Evolutionary conservation across 2,329 filamentous ascomycete genomes (phyloP).

Genomic region (Trichophyton benhamiae): DNA sequence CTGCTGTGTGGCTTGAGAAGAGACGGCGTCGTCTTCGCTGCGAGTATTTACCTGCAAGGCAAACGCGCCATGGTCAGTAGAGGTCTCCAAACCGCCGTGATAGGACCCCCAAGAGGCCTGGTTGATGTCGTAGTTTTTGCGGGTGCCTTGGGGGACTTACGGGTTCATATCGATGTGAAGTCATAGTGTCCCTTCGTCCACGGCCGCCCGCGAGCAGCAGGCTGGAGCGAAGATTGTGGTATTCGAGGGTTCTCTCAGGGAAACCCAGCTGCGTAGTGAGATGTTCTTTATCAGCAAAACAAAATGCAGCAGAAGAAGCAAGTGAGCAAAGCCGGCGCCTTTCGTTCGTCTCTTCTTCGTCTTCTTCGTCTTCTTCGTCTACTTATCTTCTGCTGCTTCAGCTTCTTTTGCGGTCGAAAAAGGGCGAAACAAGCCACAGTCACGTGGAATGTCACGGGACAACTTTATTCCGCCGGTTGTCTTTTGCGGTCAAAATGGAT

Average conservation of each 20-base stretch:
- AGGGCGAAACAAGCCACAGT: not conserved
- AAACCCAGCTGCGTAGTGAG: not conserved
- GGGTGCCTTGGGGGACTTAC: constrained; percentile 22
- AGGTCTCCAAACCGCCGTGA: not conserved
- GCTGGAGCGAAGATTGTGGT: not conserved
- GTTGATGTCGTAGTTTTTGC: not conserved
- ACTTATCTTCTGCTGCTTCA: not conserved
- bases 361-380: not conserved
- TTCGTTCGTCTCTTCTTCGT: not conserved
- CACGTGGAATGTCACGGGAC: not conserved
- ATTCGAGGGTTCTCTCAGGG: not conserved
- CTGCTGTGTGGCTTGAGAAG: constrained; percentile 19
- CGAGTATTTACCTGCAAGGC: constrained; percentile 32
- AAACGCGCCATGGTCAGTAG: constrained; percentile 4
- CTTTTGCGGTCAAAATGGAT: not conserved
- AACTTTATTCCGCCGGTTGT: not conserved
- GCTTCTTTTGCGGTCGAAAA: not conserved
- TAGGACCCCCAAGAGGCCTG: not conserved
- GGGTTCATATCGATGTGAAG: constrained; percentile 39
- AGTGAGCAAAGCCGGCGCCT: not conserved
- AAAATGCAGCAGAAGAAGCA: not conserved
- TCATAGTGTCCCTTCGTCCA: constrained; percentile 22
- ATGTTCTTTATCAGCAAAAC: not conserved
- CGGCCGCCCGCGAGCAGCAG: not conserved
- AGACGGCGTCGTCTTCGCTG: constrained; percentile 30